Evolutionary conservation across 805 yeast genomes (phyloP).

Genomic region (Sungouiozyma ichnusensis): DNA sequence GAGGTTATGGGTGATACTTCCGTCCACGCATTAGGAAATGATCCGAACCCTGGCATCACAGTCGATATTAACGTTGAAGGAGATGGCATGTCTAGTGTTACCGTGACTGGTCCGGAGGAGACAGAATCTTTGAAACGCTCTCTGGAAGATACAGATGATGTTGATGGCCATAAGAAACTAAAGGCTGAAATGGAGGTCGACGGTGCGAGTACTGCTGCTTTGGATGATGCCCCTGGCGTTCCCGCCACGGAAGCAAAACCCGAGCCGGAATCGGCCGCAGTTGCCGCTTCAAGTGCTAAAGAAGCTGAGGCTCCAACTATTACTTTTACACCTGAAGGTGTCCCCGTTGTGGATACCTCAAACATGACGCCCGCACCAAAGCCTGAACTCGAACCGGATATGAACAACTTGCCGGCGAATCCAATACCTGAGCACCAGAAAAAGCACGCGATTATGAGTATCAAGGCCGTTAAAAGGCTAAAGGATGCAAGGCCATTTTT

Average conservation of each 20-base stretch:
- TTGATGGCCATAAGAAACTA: not conserved
- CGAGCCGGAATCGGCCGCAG: not conserved
- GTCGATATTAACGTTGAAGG: not conserved
- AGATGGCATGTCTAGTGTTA: not conserved
- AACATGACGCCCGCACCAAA: conserved; percentile 52
- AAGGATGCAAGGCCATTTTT: conserved; percentile 89
- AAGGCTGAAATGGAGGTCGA: not conserved
- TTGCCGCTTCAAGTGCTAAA: not conserved
- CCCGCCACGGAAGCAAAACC: not conserved
- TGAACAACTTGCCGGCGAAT: conserved; percentile 50
- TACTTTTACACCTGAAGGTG: not conserved
- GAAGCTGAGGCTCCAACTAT: not conserved
- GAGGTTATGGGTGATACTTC: not conserved
- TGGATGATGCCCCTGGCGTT: not conserved
- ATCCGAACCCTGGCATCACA: not conserved
- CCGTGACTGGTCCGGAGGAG: not conserved
- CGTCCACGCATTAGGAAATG: not conserved
- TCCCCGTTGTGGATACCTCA: conserved; percentile 2
- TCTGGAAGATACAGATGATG: not conserved
- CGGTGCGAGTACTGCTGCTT: not conserved
- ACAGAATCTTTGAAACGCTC: not conserved
- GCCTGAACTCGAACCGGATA: conserved; percentile 65
- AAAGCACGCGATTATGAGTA: conserved; percentile 64
- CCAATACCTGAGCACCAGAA: conserved; percentile 80
- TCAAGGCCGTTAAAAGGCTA: conserved; percentile 79